Base-by-base conservation (phyloP, 2,329 filamentous ascomycete species). In the Pestalotiopsis fici region DNA sequence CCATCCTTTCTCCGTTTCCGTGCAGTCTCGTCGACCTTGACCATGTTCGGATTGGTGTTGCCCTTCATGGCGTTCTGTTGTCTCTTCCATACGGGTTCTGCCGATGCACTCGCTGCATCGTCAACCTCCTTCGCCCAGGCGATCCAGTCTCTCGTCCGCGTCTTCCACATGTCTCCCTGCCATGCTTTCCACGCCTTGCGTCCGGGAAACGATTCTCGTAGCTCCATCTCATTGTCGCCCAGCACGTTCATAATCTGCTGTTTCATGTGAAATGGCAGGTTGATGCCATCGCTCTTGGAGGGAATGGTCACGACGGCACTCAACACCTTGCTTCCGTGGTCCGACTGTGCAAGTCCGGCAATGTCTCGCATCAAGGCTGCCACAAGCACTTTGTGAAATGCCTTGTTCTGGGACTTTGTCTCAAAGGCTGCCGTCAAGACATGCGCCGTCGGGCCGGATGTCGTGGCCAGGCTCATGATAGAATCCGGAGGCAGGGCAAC, bases 381-480 rank as follows among this genome's bases (percentile, higher is more conserved):
- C 11, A 86, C 84, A 21, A 89, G 79, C 47, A 81, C 76, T 73
- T 89, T 89, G 79, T 89, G 87, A 76, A 89, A 88, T 50, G 81
- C 75, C 6, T 86, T 83, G 71, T 84, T 84, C 65, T 82, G 75
- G 0, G 85, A 82, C 1, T 84, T 80, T 0, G 81, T 82, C 37
- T 80, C 72, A 21, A 89, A 78, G 3, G 86, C 85, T 7, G 83
- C 82, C n/a, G 81, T 78, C 59, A 89, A 77, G 50, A 89, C 79
- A 7, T 78, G 82, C 76, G 65, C 86, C 79, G 86, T 85, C 3
- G 85, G 80, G 57, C 81, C 78, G 2, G 85, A 86, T 0, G 81
- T 78, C 1, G 81, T 91, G 28, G 93, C 90, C 65, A 98, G 87
- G 50, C 85, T 82, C 37, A 93, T 76, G 65, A 90, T 83, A 25